A percentile compares a stretch with the other conserved stretches of the same genome.
Conservation (phyloP, 73 alveolate species). For the Uronychia setigera region DNA sequence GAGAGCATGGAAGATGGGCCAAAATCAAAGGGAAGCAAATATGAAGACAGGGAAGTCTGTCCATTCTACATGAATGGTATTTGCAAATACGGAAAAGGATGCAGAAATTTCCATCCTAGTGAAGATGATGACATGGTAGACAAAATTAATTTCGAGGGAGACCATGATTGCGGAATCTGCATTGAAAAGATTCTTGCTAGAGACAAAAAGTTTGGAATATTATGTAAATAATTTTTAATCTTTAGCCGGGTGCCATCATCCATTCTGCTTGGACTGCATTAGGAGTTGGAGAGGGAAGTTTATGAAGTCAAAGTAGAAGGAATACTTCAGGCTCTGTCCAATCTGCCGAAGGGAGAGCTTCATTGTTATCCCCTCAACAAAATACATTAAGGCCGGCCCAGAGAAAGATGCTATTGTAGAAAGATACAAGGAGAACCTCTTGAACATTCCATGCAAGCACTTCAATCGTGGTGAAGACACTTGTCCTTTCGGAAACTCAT, state of each 20-base stretch:
- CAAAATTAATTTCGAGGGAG: conserved; percentile 30
- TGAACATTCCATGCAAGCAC: conserved; percentile 72
- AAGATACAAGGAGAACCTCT: conserved; percentile 43
- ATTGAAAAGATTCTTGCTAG: conserved; percentile 49
- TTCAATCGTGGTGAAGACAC: conserved; percentile 72
- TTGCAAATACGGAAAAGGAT: conserved; percentile 67
- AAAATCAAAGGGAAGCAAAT: background rate
- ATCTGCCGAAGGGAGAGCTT: conserved; percentile 62
- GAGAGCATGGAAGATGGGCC: background rate
- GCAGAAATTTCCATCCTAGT: conserved; percentile 61
- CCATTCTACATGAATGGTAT: conserved; percentile 63
- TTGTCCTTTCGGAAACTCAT: conserved; percentile 73
- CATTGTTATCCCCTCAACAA: conserved; percentile 62
- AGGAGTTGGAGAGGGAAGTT: conserved; percentile 73
- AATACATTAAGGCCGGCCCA: conserved; percentile 49
- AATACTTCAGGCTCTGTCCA: conserved; percentile 70
- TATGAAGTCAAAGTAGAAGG: conserved; percentile 38
- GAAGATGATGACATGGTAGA: conserved; percentile 6
- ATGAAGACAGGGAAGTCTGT: conserved; percentile 42
- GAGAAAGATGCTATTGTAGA: conserved; percentile 56
- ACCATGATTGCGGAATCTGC: conserved; percentile 75
- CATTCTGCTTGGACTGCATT: conserved; percentile 77
- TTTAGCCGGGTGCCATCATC: conserved; percentile 66
- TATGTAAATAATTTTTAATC: background rate
- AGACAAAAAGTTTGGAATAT: conserved; percentile 63